phyloP scores from a whole-genome alignment of 2,329 filamentous ascomycete species.

The Aspergillus thermomutatus region DNA sequence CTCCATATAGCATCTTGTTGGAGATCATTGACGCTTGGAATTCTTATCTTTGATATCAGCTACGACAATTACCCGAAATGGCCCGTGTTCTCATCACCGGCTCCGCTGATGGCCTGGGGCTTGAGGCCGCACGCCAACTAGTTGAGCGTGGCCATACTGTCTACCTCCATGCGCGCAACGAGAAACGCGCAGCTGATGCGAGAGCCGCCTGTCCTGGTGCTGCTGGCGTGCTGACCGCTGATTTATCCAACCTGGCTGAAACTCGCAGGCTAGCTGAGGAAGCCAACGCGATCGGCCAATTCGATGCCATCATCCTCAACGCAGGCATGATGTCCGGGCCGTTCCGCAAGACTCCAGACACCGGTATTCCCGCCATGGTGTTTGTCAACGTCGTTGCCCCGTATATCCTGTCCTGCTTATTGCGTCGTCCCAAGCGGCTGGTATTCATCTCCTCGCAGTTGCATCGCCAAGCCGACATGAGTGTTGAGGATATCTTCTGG shows the following conservation, averaged over 20 bases:
- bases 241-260: constrained; percentile 50
- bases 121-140: constrained; percentile 50
- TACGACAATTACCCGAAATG: constrained; percentile 27
- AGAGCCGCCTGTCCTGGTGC: constrained; percentile 47
- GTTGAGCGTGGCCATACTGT: constrained; percentile 51
- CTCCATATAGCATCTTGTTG: neutral
- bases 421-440: constrained; percentile 49
- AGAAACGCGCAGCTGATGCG: constrained; percentile 50
- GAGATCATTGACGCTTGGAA: neutral
- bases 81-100: constrained; percentile 53
- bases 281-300: constrained; percentile 49
- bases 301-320: constrained; percentile 57
- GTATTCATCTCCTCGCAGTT: constrained; percentile 51
- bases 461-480: constrained; percentile 47
- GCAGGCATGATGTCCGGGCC: constrained; percentile 48
- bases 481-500: constrained; percentile 40
- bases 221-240: constrained; percentile 49
- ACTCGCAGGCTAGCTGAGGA: constrained; percentile 49
- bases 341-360: constrained; percentile 38
- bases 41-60: neutral
- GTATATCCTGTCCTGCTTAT: constrained; percentile 51
- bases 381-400: constrained; percentile 56
- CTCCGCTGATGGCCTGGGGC: constrained; percentile 55
- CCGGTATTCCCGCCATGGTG: constrained; percentile 47
- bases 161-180: constrained; percentile 54